These are phyloP conservation scores for Daldinia bambusicola DNA, from an alignment of 495 filamentous ascomycete species.

Conservation along the genomic window DNA sequence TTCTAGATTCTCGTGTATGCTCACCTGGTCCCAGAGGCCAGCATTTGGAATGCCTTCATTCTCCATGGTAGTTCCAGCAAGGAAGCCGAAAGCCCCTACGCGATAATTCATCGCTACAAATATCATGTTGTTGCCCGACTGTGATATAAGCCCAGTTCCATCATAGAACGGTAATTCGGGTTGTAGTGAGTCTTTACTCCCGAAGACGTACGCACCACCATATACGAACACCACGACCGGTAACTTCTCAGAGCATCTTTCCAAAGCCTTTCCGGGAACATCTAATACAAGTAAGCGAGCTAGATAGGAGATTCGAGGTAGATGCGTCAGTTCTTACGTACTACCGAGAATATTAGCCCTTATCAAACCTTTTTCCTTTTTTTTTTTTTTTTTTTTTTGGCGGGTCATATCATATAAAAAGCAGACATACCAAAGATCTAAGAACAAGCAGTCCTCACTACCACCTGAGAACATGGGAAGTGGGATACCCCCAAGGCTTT, in stretches of 20 bases:
- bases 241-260: background rate
- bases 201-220: conserved; percentile 67
- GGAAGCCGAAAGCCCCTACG: conserved; percentile 65
- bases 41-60: conserved; percentile 57
- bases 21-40: background rate
- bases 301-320: background rate
- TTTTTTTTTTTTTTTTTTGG: too few relatives aligned
- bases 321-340: background rate
- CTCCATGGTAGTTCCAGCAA: conserved; percentile 63
- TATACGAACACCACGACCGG: conserved; percentile 64
- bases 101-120: conserved; percentile 73
- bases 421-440: background rate
- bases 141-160: conserved; percentile 17
- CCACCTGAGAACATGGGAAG: background rate
- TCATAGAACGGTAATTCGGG: conserved; percentile 49
- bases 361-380: background rate
- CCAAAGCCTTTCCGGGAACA: background rate
- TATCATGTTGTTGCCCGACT: conserved; percentile 58
- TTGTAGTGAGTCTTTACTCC: conserved; percentile 58
- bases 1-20: background rate
- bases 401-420: background rate
- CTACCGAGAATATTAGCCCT: background rate
- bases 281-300: background rate
- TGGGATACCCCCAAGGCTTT: background rate
- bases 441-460: background rate